Conservation (phyloP, 2,329 filamentous ascomycete genomes). For the Lecanicillium sp. region DNA sequence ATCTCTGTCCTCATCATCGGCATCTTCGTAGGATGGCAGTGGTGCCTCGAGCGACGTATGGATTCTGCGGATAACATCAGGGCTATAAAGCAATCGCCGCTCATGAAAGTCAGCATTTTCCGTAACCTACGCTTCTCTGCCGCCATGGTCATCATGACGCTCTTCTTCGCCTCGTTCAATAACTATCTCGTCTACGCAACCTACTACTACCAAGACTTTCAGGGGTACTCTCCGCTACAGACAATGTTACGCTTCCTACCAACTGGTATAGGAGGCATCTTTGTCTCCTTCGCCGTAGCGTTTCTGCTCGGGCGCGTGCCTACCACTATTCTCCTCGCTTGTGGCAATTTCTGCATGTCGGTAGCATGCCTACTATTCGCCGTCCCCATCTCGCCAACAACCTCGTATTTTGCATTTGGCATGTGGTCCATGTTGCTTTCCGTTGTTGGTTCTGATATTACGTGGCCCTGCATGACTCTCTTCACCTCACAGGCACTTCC, state of each 20-base stretch:
- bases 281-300: slow-evolving; percentile 48
- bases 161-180: slow-evolving; percentile 62
- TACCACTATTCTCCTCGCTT: slow-evolving; percentile 47
- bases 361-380: slow-evolving; percentile 54
- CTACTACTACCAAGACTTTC: slow-evolving; percentile 63
- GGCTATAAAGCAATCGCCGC: slow-evolving; percentile 33
- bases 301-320: slow-evolving; percentile 49
- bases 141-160: slow-evolving; percentile 54
- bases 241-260: slow-evolving; percentile 63
- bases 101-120: slow-evolving; percentile 63
- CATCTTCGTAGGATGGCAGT: slow-evolving; percentile 53
- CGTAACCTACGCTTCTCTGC: slow-evolving; percentile 49
- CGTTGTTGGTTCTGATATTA: slow-evolving; percentile 58
- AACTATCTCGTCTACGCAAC: slow-evolving; percentile 60
- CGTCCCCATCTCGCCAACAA: slow-evolving; percentile 49
- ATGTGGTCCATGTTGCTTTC: slow-evolving; percentile 58
- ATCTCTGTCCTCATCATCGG: slow-evolving; percentile 47
- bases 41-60: slow-evolving; percentile 24
- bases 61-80: no score
- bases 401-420: slow-evolving; percentile 59
- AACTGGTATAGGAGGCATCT: slow-evolving; percentile 49
- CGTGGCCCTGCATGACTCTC: slow-evolving; percentile 57
- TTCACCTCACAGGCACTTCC: slow-evolving; percentile 57
- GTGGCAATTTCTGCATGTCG: slow-evolving; percentile 47
- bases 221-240: slow-evolving; percentile 51